Conservation (phyloP, 768 basidiomycete genomes). For the Tricholoma hemisulphureum region DNA sequence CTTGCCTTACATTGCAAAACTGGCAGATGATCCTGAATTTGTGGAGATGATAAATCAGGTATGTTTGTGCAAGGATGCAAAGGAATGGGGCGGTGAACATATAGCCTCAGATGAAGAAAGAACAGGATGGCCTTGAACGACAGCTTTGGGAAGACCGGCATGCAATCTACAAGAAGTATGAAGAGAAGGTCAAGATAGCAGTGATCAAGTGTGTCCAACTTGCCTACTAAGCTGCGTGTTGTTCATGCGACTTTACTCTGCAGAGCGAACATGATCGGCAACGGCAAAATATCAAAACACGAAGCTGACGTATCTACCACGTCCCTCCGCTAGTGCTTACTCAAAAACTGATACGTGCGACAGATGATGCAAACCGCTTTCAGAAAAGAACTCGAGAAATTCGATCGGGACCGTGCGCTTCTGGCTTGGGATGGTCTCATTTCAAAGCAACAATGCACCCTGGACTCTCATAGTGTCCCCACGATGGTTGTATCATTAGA, state of each 20-base stretch:
- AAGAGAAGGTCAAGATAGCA: conserved; percentile 69
- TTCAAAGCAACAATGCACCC: conserved; percentile 62
- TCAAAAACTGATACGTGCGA: neutral
- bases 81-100: neutral
- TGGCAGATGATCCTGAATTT: conserved; percentile 55
- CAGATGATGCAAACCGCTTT: conserved; percentile 68
- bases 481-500: conserved; percentile 63
- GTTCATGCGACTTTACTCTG: conserved; percentile 2
- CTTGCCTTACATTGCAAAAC: conserved; percentile 59
- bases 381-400: conserved; percentile 61
- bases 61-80: conserved; percentile 11
- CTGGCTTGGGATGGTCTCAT: conserved; percentile 78
- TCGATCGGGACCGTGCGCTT: conserved; percentile 68
- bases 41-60: conserved; percentile 53
- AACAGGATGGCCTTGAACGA: conserved; percentile 69
- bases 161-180: conserved; percentile 60
- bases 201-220: conserved; percentile 60
- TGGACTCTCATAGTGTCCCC: conserved; percentile 64
- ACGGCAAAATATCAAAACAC: conserved; percentile 56
- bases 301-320: conserved; percentile 53
- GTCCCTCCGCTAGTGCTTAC: neutral
- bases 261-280: conserved; percentile 69
- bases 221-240: conserved; percentile 3
- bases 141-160: conserved; percentile 67
- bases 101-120: conserved; percentile 57